phyloP scores from a whole-genome alignment of 2,329 filamentous ascomycete genomes.

The Paecilomyces niveus region DNA sequence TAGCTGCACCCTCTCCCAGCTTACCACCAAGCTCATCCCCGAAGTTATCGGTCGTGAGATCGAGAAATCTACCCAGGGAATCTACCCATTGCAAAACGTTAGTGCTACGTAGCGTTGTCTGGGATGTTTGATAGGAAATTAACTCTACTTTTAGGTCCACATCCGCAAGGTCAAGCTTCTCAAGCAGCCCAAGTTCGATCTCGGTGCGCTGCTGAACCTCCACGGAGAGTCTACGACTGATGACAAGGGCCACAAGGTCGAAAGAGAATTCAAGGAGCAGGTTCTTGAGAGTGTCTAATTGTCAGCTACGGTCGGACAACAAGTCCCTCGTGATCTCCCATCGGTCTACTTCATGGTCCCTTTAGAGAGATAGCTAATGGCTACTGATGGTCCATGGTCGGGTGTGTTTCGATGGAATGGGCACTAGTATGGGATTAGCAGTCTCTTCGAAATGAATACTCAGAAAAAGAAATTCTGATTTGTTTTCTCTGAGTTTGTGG shows the following conservation, averaged over 20 bases:
- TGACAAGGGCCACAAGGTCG: constrained; percentile 96
- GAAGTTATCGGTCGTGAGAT: constrained; percentile 99
- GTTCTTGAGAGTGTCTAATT: constrained; percentile 89
- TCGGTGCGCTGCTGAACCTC: constrained; percentile 89
- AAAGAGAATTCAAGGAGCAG: constrained; percentile 98
- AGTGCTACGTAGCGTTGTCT: constrained; percentile 25
- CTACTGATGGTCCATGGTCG: background rate
- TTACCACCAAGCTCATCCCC: constrained; percentile 97
- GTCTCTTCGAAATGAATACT: background rate
- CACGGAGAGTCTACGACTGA: constrained; percentile 96
- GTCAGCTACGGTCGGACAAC: constrained; percentile 58
- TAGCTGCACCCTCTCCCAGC: constrained; percentile 89
- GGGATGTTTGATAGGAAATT: constrained; percentile 15
- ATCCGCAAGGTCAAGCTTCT: constrained; percentile 99
- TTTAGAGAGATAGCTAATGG: background rate
- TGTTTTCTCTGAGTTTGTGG: background rate
- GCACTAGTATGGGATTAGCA: background rate
- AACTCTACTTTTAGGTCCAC: constrained; percentile 65
- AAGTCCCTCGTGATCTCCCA: constrained; percentile 51
- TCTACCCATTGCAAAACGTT: constrained; percentile 99
- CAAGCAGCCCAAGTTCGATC: constrained; percentile 98
- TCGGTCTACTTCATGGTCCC: background rate
- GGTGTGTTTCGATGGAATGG: background rate
- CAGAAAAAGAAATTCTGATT: background rate
- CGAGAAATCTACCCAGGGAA: constrained; percentile 98